Evolutionary conservation across 331 rosid species (phyloP), one percentile per base, ranked within the genome.

Genomic region (Pyracantha coccinea): DNA sequence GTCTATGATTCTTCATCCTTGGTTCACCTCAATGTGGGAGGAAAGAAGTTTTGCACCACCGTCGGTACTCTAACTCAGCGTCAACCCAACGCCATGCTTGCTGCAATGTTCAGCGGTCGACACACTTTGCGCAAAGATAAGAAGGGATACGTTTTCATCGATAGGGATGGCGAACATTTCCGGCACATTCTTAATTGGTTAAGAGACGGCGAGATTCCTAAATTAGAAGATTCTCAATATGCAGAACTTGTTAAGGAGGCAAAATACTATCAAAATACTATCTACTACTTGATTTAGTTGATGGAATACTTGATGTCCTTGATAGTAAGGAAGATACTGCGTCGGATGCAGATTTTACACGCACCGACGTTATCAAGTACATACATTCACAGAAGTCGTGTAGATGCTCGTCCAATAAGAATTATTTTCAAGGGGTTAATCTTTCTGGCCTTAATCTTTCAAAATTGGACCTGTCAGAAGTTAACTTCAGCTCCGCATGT

Each of bases 181-280:
- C 84, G 97, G 9, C 95, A 93, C 77, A 86, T 93, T 73, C 96
- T 93, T 69, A 93, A 90, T 78, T 93, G 97, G 97, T 82, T 90
- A 47, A 89, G 97, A 75, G 95, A 93, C 31, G 91, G 93, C 0
- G 80, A 81, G 25, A 89, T 87, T 74, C 97, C 97, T 23, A 71
- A 78, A n/a, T 82, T 91, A 4, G 85, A 85, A 58, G 94, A 92
- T 41, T 11, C 62, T 63, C 82, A 90, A 53, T 85, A 76, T 78
- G 24, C 81, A 12, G 92, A 92, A 76, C 87, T 92, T 80, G 33
- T 83, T 68, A 82, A 86, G 73, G 98, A 91, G 78, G 96, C 87
- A 58, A 95, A 88, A 72, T 89, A 83, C 80, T 93, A 85, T 84
- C 87, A 58, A 95, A 88, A 72, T 89, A 83, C 80, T 93, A 85